A percentile compares a stretch with the other conserved stretches of the same genome.
These are phyloP conservation scores for Endotrypanum monterogeii DNA, from an alignment of 208 protist genomes.

Conservation along the genomic window DNA sequence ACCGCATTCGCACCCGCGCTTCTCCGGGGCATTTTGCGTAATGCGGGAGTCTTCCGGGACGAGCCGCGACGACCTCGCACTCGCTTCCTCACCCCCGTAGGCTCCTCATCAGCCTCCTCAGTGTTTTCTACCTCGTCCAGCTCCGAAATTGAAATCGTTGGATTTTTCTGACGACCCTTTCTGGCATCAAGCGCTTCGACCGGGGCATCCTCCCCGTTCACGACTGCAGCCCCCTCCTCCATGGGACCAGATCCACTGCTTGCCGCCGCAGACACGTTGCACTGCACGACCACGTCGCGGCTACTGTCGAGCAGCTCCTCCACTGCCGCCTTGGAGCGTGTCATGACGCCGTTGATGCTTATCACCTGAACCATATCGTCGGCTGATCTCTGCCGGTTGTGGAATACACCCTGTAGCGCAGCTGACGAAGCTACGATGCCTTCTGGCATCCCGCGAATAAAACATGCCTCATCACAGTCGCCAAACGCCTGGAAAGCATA, in stretches of 20 bases:
- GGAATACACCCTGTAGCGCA: conserved; percentile 7
- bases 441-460: conserved; percentile 7
- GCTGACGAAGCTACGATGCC: conserved; percentile 7
- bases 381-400: not conserved
- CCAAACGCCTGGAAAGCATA: not conserved
- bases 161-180: not conserved
- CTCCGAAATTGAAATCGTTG: not conserved
- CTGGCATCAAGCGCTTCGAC: not conserved
- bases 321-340: not conserved
- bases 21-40: not conserved
- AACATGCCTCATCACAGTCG: not conserved
- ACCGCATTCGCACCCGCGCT: not conserved
- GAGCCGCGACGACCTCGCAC: not conserved
- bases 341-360: conserved; percentile 13
- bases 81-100: not conserved
- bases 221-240: not conserved
- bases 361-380: not conserved
- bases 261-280: not conserved
- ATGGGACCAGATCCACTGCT: not conserved
- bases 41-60: not conserved
- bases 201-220: not conserved
- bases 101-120: too few species aligned
- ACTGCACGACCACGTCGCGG: conserved; percentile 14
- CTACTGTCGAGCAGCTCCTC: not conserved
- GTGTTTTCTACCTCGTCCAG: not conserved